A percentile compares a stretch with the other conserved stretches of the same genome.
phyloP scores from a whole-genome alignment of 352 stramenopile species.

The Aphanomyces stellatus region DNA sequence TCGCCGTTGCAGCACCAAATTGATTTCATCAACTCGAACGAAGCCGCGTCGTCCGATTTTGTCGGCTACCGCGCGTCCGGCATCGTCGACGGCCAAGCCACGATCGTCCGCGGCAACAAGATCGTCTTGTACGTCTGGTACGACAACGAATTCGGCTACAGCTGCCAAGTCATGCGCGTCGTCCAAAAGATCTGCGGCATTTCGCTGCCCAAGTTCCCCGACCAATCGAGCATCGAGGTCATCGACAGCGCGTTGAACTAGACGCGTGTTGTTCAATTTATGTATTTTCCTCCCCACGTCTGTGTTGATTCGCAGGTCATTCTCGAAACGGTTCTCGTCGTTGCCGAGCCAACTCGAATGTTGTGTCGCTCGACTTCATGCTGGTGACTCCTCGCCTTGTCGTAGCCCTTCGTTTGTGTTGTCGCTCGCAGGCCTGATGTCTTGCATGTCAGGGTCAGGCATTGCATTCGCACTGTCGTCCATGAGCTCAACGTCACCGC shows the following conservation, averaged over 20 bases:
- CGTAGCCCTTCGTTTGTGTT: no score
- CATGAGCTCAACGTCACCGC: no score
- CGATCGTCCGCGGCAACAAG: slow-evolving; percentile 78
- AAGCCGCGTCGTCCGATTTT: slow-evolving; percentile 79
- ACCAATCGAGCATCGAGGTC: slow-evolving; percentile 48
- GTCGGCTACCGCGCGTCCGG: slow-evolving; percentile 62
- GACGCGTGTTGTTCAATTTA: slow-evolving; percentile 32
- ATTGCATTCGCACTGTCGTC: no score
- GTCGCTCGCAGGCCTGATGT: no score
- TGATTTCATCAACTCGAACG: slow-evolving; percentile 76
- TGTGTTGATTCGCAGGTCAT: slow-evolving; percentile 8
- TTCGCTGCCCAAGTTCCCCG: slow-evolving; percentile 60
- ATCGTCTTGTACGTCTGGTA: slow-evolving; percentile 86
- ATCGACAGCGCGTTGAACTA: slow-evolving; percentile 58
- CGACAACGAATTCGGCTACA: slow-evolving; percentile 89
- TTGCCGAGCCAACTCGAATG: no score
- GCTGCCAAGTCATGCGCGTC: slow-evolving; percentile 74
- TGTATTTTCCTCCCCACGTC: background rate
- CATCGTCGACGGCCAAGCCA: slow-evolving; percentile 77
- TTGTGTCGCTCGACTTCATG: no score
- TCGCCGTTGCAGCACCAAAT: slow-evolving; percentile 84
- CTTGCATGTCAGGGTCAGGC: no score
- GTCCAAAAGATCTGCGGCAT: slow-evolving; percentile 76
- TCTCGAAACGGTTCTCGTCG: no score
- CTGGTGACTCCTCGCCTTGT: no score